Base-by-base conservation (phyloP, 2,329 filamentous ascomycete genomes). In the Calonectria pseudoreteaudii region DNA sequence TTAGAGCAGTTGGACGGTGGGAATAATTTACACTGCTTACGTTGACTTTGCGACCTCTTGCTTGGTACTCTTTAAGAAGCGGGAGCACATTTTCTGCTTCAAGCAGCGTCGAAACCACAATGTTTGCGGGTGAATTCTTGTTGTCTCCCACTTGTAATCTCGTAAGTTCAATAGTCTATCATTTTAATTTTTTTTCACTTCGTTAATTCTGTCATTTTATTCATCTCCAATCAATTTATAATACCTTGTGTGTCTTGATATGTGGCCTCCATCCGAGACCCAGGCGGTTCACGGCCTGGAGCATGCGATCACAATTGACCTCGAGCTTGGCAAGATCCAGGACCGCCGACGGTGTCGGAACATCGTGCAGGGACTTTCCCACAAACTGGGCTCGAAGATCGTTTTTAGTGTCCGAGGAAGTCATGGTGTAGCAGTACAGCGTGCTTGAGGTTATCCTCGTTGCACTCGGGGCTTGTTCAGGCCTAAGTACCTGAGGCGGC, bases 221-320 rank as follows among this genome's bases (percentile, higher is more conserved):
- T 34, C 1, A 13, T 11, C 7, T 8, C 1, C 5, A 13, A 3
- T 3, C 13, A 36, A 23, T 4, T 36, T 14, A 8, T 23, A 23
- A 36, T 58, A 58, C 93, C 86, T 96, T 96, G 82, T 96, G 94
- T 28, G 93, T 95, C 84, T 96, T 96, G 72, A 95, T 91, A 81
- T 96, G 94, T 1, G 93, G 92, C 71, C 94, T 87, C 85, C 94
- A 95, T 11, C 88, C 89, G 20, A 95, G 87, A 0, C 88, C 86
- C 14, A 95, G 84, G 49, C 86, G 84, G 38, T 88, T 81, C 4
- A 90, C 88, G 0, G 93, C 90, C 7, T 91, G 86, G 9, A 94
- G 88, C 93, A 96, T 95, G 38, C 90, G 86, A 70, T 86, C 83
- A 83, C 94, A 96, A 80, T 96, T 95, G 60, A 87, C 85, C 71